phyloP scores from a whole-genome alignment of 2,329 filamentous ascomycete species.

The Aurifilum marmelostoma region DNA sequence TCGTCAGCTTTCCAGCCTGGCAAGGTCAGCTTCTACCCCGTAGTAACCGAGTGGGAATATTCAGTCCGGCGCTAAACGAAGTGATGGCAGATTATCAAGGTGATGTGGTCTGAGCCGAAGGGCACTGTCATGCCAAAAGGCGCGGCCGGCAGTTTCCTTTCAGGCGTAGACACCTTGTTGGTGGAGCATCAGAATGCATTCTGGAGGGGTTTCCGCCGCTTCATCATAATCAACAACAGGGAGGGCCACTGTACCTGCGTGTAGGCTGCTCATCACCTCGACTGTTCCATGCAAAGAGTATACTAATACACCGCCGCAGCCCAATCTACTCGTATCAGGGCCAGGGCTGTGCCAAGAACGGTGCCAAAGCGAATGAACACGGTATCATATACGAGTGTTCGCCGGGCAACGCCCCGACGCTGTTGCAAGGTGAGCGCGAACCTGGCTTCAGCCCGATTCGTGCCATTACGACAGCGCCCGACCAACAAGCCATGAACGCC shows the following conservation, averaged over 20 bases:
- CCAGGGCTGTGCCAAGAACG: constrained; percentile 56
- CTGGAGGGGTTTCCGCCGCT: constrained; percentile 56
- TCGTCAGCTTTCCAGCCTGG: constrained; percentile 2
- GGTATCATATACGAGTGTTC: constrained; percentile 53
- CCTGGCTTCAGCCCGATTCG: constrained; percentile 55
- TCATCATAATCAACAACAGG: constrained; percentile 56
- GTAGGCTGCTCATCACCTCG: constrained; percentile 43
- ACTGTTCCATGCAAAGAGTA: neutral
- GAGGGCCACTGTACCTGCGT: constrained; percentile 59
- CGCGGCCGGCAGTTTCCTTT: constrained; percentile 32
- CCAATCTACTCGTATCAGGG: constrained; percentile 60
- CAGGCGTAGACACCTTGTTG: constrained; percentile 33
- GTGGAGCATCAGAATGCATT: constrained; percentile 42
- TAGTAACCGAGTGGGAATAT: neutral
- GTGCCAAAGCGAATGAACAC: constrained; percentile 56
- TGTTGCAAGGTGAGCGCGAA: constrained; percentile 46
- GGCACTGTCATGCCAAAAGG: constrained; percentile 12
- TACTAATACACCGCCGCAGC: constrained; percentile 38
- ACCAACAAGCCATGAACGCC: constrained; percentile 51
- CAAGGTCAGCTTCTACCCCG: neutral
- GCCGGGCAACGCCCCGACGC: constrained; percentile 36
- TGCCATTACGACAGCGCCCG: constrained; percentile 43
- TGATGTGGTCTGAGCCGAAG: constrained; percentile 56
- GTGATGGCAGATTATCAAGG: constrained; percentile 54
- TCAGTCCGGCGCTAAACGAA: neutral